phyloP scores from a whole-genome alignment of 31 red algal genomes.

The Asparagopsis taxiformis region DNA sequence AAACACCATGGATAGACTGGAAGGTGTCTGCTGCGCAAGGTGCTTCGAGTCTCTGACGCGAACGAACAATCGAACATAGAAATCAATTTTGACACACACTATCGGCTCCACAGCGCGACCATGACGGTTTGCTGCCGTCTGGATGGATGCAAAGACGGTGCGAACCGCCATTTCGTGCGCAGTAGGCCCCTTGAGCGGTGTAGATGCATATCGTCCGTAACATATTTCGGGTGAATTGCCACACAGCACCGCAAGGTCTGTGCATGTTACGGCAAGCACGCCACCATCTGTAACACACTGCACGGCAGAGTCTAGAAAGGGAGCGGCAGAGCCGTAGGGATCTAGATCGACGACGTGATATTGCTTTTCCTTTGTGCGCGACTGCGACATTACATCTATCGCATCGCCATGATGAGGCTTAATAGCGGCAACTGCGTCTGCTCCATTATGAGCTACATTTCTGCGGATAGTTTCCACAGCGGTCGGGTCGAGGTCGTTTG shows the following conservation, averaged over 20 bases:
- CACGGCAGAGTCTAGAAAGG: slow-evolving; percentile 78
- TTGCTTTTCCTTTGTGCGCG: slow-evolving; percentile 12
- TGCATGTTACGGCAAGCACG: slow-evolving; percentile 87
- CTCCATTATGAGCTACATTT: slow-evolving; percentile 68
- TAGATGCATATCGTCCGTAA: slow-evolving; percentile 69
- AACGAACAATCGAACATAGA: slow-evolving; percentile 91
- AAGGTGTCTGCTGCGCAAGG: slow-evolving; percentile 42
- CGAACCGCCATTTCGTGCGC: slow-evolving; percentile 83
- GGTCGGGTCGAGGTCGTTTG: slow-evolving; percentile 79
- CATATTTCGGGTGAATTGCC: slow-evolving; percentile 72
- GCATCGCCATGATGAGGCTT: slow-evolving; percentile 60
- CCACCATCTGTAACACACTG: slow-evolving; percentile 74
- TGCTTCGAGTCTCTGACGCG: slow-evolving; percentile 53
- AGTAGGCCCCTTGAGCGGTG: slow-evolving; percentile 54
- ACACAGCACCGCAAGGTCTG: slow-evolving; percentile 80
- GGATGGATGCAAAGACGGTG: slow-evolving; percentile 60
- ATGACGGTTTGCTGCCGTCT: slow-evolving; percentile 70
- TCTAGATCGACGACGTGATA: slow-evolving; percentile 90
- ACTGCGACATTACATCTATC: slow-evolving; percentile 52
- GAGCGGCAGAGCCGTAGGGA: slow-evolving; percentile 83
- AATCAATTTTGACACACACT: slow-evolving; percentile 83
- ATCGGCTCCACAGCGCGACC: slow-evolving; percentile 71
- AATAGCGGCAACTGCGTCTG: slow-evolving; percentile 23
- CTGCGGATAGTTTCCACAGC: slow-evolving; percentile 61
- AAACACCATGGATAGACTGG: slow-evolving; percentile 55